Base-by-base conservation (phyloP, 257 asterid genomes). In the Anisodus acutangulus region DNA sequence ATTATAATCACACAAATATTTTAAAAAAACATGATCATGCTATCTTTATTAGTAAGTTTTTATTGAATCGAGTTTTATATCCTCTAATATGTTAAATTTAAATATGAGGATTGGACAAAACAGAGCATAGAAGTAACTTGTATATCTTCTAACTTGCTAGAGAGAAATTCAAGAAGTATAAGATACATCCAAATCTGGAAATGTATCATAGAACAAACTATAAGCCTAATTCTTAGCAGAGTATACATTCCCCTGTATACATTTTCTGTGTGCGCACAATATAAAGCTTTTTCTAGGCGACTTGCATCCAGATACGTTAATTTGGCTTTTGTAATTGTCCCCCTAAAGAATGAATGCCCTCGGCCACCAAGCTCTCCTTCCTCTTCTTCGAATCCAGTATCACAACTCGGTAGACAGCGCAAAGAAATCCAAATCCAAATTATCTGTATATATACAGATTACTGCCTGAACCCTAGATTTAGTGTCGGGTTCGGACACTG, bases 381-480 rank as follows among this genome's bases (percentile, higher is more conserved):
- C 53, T 68, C 26, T 37, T 68, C 55, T 10, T 72, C 19, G 5
- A 72, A 47, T 22, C 59, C 43, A 12, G 55, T 4, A 11, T 35
- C 70, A 35, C n/a, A 15, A 57, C 19, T 57, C 63, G 15, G 63
- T 16, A 4, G 0, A 57, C 63, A 57, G 3, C 3, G 3, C 22
- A 47, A 22, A 2, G 19, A 22, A 22, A 47, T 74, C 45, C 4
- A 12, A 3, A 12, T 72, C 59, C 78, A 68, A 3, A 16, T 15
- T 12, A 47, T 49, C 43, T 19, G 60, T 63, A 64, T 10, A 64
- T 10, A 64, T 26, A 47, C 16, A 43, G 55, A 86, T 90, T 90
- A 94, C 83, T 85, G 89, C 88, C 91, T 86, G 79, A 88, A 92
- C 62, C 93, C 91, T 16, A 88, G 76, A 63, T 88, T 89, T 13